phyloP scores from a whole-genome alignment of 371 early-diverging fungal genomes.

The Smittium mucronatum region DNA sequence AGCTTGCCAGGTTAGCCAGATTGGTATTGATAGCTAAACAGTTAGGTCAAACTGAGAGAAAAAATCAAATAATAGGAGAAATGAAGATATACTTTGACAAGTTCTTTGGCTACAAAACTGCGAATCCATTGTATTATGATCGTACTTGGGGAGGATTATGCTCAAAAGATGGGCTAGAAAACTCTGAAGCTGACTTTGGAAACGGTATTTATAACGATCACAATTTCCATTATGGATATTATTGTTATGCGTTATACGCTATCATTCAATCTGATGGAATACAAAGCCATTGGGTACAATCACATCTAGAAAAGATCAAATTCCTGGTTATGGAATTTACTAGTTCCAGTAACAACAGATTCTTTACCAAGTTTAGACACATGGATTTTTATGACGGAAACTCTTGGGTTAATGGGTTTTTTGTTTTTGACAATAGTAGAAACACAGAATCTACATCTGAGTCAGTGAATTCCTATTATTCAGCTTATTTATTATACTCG shows the following conservation, averaged over 20 bases:
- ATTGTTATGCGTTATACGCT: constrained; percentile 46
- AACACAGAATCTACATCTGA: constrained; percentile 67
- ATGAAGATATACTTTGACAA: constrained; percentile 29
- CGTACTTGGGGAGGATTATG: constrained; percentile 47
- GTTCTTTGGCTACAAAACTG: constrained; percentile 39
- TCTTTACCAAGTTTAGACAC: constrained; percentile 55
- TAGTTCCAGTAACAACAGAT: constrained; percentile 36
- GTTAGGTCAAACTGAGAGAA: constrained; percentile 22
- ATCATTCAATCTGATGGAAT: constrained; percentile 44
- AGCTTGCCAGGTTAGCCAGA: constrained; percentile 48
- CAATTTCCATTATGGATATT: constrained; percentile 69
- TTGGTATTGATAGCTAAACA: constrained; percentile 47
- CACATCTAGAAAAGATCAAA: constrained; percentile 21
- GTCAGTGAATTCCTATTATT: constrained; percentile 61
- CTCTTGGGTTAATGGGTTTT: constrained; percentile 65
- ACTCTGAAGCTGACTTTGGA: constrained; percentile 38
- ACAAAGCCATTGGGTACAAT: constrained; percentile 30
- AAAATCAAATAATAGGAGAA: constrained; percentile 32
- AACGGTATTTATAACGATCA: constrained; percentile 54
- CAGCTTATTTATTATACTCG: constrained; percentile 40
- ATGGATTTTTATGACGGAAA: constrained; percentile 70
- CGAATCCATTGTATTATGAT: constrained; percentile 47
- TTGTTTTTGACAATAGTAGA: constrained; percentile 49
- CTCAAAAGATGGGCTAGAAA: constrained; percentile 35
- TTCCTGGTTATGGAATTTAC: constrained; percentile 52